Evolutionary conservation across 495 filamentous ascomycete species (phyloP), one percentile per base, ranked within the genome.

Genomic region (Penicillium salamii): DNA sequence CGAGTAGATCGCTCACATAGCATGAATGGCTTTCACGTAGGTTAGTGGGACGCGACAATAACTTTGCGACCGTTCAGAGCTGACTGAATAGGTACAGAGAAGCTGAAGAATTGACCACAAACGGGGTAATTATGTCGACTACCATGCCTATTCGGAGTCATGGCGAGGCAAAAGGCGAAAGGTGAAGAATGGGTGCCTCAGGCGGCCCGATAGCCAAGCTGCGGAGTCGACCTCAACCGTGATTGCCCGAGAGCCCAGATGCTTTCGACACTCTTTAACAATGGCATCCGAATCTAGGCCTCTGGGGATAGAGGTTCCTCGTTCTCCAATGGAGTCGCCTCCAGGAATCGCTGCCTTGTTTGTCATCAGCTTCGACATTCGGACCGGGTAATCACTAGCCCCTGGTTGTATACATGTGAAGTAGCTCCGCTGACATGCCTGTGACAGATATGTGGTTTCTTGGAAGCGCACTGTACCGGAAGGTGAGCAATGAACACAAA

Each of bases 341-440:
- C 89, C 89, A 45, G 83, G 85, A 47, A 84, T 95, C 58, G 84
- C 80, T 21, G 89, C 89, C n/a, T 71, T 91, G 36, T 95, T 95
- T 71, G 76, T 91, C 42, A 89, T 92, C 61, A 78, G 83, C 61
- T 95, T 95, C 73, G 89, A 95, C 62, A 86, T 87, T 65, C 88
- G 89, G 63, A 81, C 87, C 61, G 89, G 89, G 70, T 93, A 80
- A 67, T 71, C 55, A 20, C 42, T 50, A 15, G 5, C 42, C 23
- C 44, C 45, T 49, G 46, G 34, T 43, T 41, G 9, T 17, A 14
- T 11, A 54, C n/a, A n/a, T n/a, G 39, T 40, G 46, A 20, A 33
- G 44, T 49, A 36, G 58, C 21, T 11, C 23, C 19, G 42, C 62
- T 60, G 41, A 69, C 53, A 34, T 28, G 12, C 28, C n/a, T 33